A percentile compares a stretch with the other conserved stretches of the same genome.
Conservation (phyloP, 116 monocot genomes). For the Cymodocea nodosa region DNA sequence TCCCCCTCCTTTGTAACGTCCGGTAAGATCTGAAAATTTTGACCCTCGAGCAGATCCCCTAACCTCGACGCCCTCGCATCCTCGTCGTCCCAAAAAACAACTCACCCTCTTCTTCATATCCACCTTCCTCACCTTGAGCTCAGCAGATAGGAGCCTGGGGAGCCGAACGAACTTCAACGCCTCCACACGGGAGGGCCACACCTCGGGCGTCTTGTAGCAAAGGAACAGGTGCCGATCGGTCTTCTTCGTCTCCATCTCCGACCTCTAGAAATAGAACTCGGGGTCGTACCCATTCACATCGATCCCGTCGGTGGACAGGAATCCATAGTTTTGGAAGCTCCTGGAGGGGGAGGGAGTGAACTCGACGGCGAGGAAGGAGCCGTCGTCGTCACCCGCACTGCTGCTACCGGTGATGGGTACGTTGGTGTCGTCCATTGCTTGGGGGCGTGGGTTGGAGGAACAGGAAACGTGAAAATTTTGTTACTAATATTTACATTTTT, state of each 20-base stretch:
- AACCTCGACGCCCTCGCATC: too few relatives aligned
- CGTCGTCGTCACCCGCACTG: not conserved
- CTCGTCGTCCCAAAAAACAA: not conserved
- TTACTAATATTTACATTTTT: too few relatives aligned
- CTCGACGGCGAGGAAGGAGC: not conserved
- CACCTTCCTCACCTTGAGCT: conserved; percentile 38
- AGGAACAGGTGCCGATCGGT: conserved; percentile 80
- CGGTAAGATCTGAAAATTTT: too few relatives aligned
- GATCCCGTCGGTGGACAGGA: conserved; percentile 4
- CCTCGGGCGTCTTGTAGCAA: conserved; percentile 62
- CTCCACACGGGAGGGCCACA: conserved; percentile 62
- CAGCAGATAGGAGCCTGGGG: conserved; percentile 47
- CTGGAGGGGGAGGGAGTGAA: conserved; percentile 1
- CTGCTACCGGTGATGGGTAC: not conserved
- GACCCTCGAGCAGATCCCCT: too few relatives aligned
- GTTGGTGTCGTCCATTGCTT: conserved; percentile 10
- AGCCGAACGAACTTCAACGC: conserved; percentile 52
- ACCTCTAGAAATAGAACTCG: conserved; percentile 62
- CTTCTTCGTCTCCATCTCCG: conserved; percentile 44
- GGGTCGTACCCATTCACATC: conserved; percentile 11
- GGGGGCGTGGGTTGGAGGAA: not conserved
- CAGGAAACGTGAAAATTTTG: not conserved
- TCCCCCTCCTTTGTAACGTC: too few relatives aligned
- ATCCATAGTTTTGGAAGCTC: conserved; percentile 15
- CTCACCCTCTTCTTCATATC: conserved; percentile 57